Evolutionary conservation across 1,284 basidiomycete species (phyloP).

Genomic region (Phellopilus nigrolimitatus): DNA sequence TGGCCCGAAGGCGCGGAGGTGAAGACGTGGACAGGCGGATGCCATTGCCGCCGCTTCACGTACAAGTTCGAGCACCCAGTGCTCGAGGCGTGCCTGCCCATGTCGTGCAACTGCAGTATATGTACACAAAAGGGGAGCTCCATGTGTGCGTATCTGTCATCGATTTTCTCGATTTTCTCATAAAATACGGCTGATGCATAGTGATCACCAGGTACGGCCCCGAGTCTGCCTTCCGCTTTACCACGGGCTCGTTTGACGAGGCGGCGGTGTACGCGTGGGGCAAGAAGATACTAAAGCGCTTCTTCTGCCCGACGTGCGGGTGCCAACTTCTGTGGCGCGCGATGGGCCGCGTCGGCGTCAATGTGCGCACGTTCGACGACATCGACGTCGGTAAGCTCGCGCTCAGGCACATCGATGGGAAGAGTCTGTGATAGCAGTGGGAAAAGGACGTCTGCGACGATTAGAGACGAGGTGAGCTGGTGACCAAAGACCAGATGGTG

Average conservation of each 20-base stretch:
- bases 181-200: neutral
- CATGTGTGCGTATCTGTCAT: constrained; percentile 11
- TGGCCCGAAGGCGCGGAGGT: constrained; percentile 9
- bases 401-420: too few relatives aligned
- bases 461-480: too few relatives aligned
- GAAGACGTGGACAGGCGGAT: constrained; percentile 18
- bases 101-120: constrained; percentile 21
- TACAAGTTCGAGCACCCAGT: constrained; percentile 16
- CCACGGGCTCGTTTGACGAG: constrained; percentile 1
- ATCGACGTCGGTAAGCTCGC: too few relatives aligned
- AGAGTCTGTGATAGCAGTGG: too few relatives aligned
- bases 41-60: constrained; percentile 21
- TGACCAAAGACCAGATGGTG: too few relatives aligned
- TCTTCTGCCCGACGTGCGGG: constrained; percentile 12
- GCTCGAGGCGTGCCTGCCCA: constrained; percentile 8
- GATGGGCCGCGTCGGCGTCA: neutral
- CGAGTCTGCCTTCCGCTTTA: constrained; percentile 1
- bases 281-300: neutral
- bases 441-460: too few relatives aligned
- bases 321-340: neutral
- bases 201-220: neutral
- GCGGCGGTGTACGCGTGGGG: constrained; percentile 2
- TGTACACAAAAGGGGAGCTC: constrained; percentile 18
- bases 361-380: constrained; percentile 11
- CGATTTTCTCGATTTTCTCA: neutral